Base-by-base conservation (phyloP, 352 stramenopile genomes). In the Aphanomyces astaci region DNA sequence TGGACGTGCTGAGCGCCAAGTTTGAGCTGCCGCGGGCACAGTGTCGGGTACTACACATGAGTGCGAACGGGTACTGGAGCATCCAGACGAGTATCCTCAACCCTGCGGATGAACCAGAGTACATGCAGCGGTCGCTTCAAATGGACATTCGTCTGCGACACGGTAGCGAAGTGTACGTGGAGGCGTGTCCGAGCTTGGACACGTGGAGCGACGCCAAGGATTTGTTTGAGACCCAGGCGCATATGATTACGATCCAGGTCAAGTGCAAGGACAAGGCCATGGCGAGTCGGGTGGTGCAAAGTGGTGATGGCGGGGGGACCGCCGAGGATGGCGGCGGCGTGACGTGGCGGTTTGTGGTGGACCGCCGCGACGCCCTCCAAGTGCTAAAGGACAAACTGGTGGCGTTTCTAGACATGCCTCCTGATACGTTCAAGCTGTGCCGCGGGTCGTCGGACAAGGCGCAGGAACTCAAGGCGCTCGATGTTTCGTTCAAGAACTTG, bases 381-480 rank as follows among this genome's bases (percentile, higher is more conserved):
- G 64, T 54, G 17, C 59, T 94, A 28, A 94, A 94, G 51, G 73
- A 80, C 25, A 76, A 68, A 30, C 89, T 94, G 57, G 73, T 72
- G 36, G 56, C 39, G 4, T 76, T 75, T 49, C 80, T 94, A 28
- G 72, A 68, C 0, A 55, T 92, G 27, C 62, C 75, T 0, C 66
- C 75, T 1, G 75, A 86, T 32, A 72, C 79, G 33, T 94, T 94
- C 66, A 94, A 94, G 71, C 63, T 94, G 25, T 69, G 89, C n/a
- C 85, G 85, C 24, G 84, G 84, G 1, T 83, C 81, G 30, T 82
- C 87, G 43, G 81, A 75, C 32, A 76, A 81, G 24, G 79, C 82
- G 24, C 81, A 90, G 9, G 85, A 94, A 68, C 89, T 94, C 59
- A 94, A 94, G 73, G 77, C 78, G 1, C 79, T 90, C 40, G 82